phyloP scores from a whole-genome alignment of 768 basidiomycete species.

The Scleroderma citrinum region DNA sequence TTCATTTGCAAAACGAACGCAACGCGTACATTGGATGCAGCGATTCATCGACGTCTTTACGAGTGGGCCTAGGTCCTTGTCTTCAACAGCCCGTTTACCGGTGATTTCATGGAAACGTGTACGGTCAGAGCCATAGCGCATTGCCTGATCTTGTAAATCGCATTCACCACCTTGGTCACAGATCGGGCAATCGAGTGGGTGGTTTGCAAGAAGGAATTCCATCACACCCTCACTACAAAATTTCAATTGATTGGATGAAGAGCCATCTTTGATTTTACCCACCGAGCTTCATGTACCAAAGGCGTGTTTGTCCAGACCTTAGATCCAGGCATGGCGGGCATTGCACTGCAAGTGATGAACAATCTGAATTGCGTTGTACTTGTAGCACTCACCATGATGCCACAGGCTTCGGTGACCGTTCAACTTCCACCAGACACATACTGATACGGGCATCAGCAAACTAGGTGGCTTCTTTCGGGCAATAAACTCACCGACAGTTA shows the following conservation, averaged over 20 bases:
- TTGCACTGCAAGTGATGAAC: constrained; percentile 52
- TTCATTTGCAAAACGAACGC: constrained; percentile 98
- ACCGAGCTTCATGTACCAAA: constrained; percentile 84
- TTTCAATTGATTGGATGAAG: constrained; percentile 7
- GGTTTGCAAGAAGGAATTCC: constrained; percentile 97
- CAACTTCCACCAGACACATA: constrained; percentile 99
- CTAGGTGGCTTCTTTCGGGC: constrained; percentile 1
- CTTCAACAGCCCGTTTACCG: constrained; percentile 96
- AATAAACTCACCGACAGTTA: constrained; percentile 76
- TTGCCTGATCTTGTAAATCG: constrained; percentile 97
- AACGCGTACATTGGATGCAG: constrained; percentile 99
- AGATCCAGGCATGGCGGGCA: constrained; percentile 94
- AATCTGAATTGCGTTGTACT: not conserved
- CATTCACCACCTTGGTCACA: constrained; percentile 99
- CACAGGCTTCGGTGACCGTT: constrained; percentile 89
- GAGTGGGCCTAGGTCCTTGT: constrained; percentile 96
- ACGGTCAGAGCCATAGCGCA: constrained; percentile 98
- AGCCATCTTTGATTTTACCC: constrained; percentile 6
- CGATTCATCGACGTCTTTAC: constrained; percentile 99
- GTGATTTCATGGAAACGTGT: constrained; percentile 97
- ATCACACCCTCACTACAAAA: constrained; percentile 85
- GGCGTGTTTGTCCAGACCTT: constrained; percentile 94
- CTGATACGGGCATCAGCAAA: constrained; percentile 32
- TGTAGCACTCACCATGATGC: constrained; percentile 69
- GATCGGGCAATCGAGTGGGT: constrained; percentile 96